These are phyloP conservation scores for Pinguiococcus pyrenoidosus DNA, from an alignment of 108 stramenopile species.

Conservation along the genomic window DNA sequence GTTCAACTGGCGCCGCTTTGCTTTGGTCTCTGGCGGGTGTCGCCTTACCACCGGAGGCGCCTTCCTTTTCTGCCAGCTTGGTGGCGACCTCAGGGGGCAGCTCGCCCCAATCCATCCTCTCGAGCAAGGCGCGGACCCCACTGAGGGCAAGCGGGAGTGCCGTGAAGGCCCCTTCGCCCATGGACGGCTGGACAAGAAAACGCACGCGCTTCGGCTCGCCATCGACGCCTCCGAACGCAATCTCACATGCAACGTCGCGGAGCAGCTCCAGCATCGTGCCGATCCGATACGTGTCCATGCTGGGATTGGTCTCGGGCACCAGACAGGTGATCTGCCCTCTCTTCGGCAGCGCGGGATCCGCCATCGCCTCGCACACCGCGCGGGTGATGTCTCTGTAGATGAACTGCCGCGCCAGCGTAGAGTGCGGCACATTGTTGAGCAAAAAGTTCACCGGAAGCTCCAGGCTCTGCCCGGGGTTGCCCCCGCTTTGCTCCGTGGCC, in stretches of 20 bases:
- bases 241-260: too few species aligned
- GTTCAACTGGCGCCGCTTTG: too few species aligned
- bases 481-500: too few species aligned
- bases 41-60: too few species aligned
- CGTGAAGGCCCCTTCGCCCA: slow-evolving; percentile 23
- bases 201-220: too few species aligned
- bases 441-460: not conserved
- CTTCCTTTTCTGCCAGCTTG: too few species aligned
- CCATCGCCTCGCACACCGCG: not conserved
- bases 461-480: too few species aligned
- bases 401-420: not conserved
- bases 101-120: slow-evolving; percentile 23
- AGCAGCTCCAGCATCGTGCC: slow-evolving; percentile 29
- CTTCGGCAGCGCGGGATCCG: not conserved
- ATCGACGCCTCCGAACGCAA: too few species aligned
- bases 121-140: slow-evolving; percentile 13
- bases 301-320: not conserved
- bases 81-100: too few species aligned
- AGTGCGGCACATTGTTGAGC: not conserved
- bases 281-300: slow-evolving; percentile 17
- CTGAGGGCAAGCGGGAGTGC: slow-evolving; percentile 18
- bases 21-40: too few species aligned
- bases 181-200: not conserved
- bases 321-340: not conserved
- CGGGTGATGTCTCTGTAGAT: not conserved